Percentiles rank a stretch among this genome's conserved stretches.
Conservation (phyloP, 495 filamentous ascomycete genomes). For the Tuber magnatum region DNA sequence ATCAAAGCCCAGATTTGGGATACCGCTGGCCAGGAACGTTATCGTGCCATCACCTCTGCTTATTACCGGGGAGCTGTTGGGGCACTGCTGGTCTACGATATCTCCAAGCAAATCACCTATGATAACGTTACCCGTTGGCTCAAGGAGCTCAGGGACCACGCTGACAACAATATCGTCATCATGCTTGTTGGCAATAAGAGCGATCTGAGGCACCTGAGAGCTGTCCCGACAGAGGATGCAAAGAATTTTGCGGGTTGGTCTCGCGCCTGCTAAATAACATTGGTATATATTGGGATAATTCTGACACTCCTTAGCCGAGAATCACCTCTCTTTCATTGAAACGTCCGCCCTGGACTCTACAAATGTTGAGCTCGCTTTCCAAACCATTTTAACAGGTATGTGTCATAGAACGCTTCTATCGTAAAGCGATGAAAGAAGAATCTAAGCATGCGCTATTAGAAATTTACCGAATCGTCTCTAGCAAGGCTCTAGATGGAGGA, state of each 20-base stretch:
- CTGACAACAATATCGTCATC: slow-evolving; percentile 98
- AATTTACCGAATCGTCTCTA: slow-evolving; percentile 98
- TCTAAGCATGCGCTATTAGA: slow-evolving; percentile 49
- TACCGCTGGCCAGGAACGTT: slow-evolving; percentile 97
- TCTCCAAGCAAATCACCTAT: slow-evolving; percentile 98
- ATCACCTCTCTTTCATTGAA: slow-evolving; percentile 96
- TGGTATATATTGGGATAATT: neutral
- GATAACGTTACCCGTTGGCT: slow-evolving; percentile 99
- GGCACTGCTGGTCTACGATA: slow-evolving; percentile 96
- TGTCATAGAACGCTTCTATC: slow-evolving; percentile 11
- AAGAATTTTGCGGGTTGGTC: slow-evolving; percentile 89
- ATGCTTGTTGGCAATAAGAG: slow-evolving; percentile 99
- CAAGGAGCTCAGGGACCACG: slow-evolving; percentile 96
- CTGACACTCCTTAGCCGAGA: slow-evolving; percentile 59
- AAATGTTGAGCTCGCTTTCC: slow-evolving; percentile 99
- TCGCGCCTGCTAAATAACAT: neutral
- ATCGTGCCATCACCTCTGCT: slow-evolving; percentile 96
- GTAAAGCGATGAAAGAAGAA: neutral
- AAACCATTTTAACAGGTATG: slow-evolving; percentile 96
- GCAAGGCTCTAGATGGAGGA: slow-evolving; percentile 85
- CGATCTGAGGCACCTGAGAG: slow-evolving; percentile 96
- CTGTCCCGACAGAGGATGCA: slow-evolving; percentile 95
- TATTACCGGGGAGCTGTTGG: slow-evolving; percentile 98
- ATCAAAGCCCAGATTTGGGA: slow-evolving; percentile 99
- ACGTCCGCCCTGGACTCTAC: slow-evolving; percentile 97